These are phyloP conservation scores for Hemerocallis citrina DNA, from an alignment of 106 monocot species.

Conservation along the genomic window DNA sequence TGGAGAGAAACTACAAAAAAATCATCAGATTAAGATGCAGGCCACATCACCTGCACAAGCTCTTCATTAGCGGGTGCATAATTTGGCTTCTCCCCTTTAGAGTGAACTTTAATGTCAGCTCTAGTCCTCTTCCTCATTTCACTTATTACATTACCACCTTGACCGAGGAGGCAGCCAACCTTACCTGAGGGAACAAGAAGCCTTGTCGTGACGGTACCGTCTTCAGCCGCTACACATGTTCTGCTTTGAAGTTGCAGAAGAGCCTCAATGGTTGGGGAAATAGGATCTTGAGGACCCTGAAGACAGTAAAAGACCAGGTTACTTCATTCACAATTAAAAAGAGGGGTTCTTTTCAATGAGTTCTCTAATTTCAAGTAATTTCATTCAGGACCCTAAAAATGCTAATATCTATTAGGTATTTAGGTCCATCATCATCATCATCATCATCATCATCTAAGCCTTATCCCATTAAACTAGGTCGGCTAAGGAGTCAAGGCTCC, in stretches of 20 bases:
- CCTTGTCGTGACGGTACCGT: constrained; percentile 46
- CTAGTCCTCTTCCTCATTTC: constrained; percentile 67
- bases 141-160: constrained; percentile 63
- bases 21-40: background rate
- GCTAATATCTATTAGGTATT: too few species aligned
- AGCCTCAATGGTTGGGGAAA: constrained; percentile 62
- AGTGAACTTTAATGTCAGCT: constrained; percentile 60
- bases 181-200: constrained; percentile 63
- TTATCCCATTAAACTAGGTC: too few species aligned
- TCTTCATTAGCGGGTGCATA: constrained; percentile 61
- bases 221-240: constrained; percentile 32
- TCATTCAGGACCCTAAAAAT: too few species aligned
- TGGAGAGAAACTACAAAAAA: background rate
- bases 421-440: too few species aligned
- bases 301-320: background rate
- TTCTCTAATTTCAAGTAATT: too few species aligned
- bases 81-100: constrained; percentile 53
- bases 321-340: background rate
- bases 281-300: constrained; percentile 42
- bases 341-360: too few species aligned
- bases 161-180: constrained; percentile 72
- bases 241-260: constrained; percentile 50
- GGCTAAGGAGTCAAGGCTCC: too few species aligned
- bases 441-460: too few species aligned
- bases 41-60: constrained; percentile 59